phyloP scores from a whole-genome alignment of 1,284 basidiomycete species.

The Grifola frondosa region DNA sequence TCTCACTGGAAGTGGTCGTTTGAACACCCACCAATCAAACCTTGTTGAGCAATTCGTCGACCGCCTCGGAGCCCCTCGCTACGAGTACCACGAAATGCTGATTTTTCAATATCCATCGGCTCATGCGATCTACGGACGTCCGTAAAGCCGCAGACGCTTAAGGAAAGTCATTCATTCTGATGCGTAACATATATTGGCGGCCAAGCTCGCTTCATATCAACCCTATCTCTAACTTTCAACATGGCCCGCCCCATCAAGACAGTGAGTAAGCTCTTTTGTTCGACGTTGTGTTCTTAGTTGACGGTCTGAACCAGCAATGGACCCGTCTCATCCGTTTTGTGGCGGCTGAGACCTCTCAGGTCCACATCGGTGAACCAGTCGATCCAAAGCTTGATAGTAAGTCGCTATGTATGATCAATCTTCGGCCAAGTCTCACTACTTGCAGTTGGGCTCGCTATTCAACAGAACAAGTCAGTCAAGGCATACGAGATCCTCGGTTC shows the following conservation, averaged over 20 bases:
- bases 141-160: constrained; percentile 2
- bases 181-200: too few relatives aligned
- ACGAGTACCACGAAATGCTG: too few relatives aligned
- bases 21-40: too few relatives aligned
- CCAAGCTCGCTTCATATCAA: too few relatives aligned
- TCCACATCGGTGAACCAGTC: constrained; percentile 76
- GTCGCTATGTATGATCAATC: constrained; percentile 15
- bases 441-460: constrained; percentile 64
- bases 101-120: too few relatives aligned
- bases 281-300: not conserved
- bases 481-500: constrained; percentile 70
- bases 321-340: constrained; percentile 79
- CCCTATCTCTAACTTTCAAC: constrained; percentile 16
- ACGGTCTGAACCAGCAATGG: constrained; percentile 69
- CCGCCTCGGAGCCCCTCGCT: too few relatives aligned
- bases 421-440: not conserved
- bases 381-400: constrained; percentile 62
- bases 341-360: constrained; percentile 67
- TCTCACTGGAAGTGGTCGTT: too few relatives aligned
- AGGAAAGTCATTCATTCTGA: constrained; percentile 5
- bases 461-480: constrained; percentile 50
- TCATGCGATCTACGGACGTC: constrained; percentile 1
- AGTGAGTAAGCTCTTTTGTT: constrained; percentile 34
- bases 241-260: constrained; percentile 67
- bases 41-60: too few relatives aligned